These are phyloP conservation scores for Kalmanozyma brasiliensis DNA, from an alignment of 1,284 basidiomycete species.

Conservation along the genomic window DNA sequence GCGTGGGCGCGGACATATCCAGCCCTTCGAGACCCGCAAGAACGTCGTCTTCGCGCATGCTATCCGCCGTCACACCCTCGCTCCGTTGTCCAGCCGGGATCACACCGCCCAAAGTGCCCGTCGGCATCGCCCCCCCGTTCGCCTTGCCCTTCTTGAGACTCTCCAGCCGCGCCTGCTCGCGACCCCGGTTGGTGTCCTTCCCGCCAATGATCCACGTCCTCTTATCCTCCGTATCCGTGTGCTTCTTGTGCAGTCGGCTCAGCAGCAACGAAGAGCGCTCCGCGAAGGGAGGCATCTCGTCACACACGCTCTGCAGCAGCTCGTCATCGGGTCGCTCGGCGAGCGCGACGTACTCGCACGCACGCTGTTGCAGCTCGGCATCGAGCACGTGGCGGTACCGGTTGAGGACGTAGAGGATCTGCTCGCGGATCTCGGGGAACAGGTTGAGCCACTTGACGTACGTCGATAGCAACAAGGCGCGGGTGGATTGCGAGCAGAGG, in stretches of 20 bases:
- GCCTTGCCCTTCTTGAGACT: slow-evolving; percentile 68
- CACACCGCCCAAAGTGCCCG: slow-evolving; percentile 45
- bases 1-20: slow-evolving; percentile 73
- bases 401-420: slow-evolving; percentile 92
- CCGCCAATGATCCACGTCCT: slow-evolving; percentile 95
- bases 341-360: slow-evolving; percentile 73
- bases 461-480: slow-evolving; percentile 90
- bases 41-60: slow-evolving; percentile 72
- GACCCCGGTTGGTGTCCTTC: slow-evolving; percentile 86
- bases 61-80: slow-evolving; percentile 51
- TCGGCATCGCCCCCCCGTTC: slow-evolving; percentile 63
- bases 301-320: slow-evolving; percentile 90
- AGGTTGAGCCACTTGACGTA: slow-evolving; percentile 99
- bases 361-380: slow-evolving; percentile 95
- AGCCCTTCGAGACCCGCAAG: slow-evolving; percentile 83
- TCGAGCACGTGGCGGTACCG: slow-evolving; percentile 95
- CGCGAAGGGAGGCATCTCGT: slow-evolving; percentile 99
- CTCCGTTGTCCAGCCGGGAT: slow-evolving; percentile 47
- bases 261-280: slow-evolving; percentile 86
- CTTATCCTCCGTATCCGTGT: slow-evolving; percentile 82
- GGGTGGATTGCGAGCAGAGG: slow-evolving; percentile 89
- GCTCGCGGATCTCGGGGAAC: slow-evolving; percentile 96
- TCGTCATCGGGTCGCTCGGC: slow-evolving; percentile 76
- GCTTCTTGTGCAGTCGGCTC: slow-evolving; percentile 84
- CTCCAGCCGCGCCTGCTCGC: slow-evolving; percentile 73